phyloP scores from a whole-genome alignment of 208 protist species.

The Leptomonas seymouri region DNA sequence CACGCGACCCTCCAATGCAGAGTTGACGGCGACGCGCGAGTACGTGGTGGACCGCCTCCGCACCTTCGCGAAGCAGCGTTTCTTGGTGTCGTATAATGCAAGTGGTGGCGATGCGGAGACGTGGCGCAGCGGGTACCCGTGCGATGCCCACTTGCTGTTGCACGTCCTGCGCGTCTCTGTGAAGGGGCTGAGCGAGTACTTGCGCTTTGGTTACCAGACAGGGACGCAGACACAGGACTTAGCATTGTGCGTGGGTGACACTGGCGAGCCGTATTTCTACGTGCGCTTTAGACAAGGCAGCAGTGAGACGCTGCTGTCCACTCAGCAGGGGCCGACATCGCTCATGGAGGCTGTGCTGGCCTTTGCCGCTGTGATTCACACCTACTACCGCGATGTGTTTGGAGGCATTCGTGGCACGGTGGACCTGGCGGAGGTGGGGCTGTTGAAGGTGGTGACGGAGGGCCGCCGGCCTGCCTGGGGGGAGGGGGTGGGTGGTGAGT shows the following conservation, averaged over 20 bases:
- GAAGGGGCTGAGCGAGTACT: slow-evolving; percentile 56
- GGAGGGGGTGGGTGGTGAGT: neutral
- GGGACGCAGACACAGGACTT: slow-evolving; percentile 49
- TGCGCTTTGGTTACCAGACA: slow-evolving; percentile 64
- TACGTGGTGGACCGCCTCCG: slow-evolving; percentile 71
- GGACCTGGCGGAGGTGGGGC: slow-evolving; percentile 46
- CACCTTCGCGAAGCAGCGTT: slow-evolving; percentile 47
- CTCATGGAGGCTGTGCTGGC: slow-evolving; percentile 78
- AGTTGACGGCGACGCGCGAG: slow-evolving; percentile 42
- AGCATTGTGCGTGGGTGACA: slow-evolving; percentile 71
- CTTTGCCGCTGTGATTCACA: slow-evolving; percentile 59
- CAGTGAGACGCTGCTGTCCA: slow-evolving; percentile 39
- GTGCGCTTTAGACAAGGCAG: slow-evolving; percentile 54
- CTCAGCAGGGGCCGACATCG: slow-evolving; percentile 57
- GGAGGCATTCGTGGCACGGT: slow-evolving; percentile 60
- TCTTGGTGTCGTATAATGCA: slow-evolving; percentile 50
- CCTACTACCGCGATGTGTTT: slow-evolving; percentile 62
- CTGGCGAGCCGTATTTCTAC: slow-evolving; percentile 85
- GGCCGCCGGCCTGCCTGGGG: slow-evolving; percentile 8
- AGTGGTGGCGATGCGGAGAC: slow-evolving; percentile 46
- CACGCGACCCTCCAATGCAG: slow-evolving; percentile 28
- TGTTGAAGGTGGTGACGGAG: slow-evolving; percentile 30
- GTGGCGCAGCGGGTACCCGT: slow-evolving; percentile 62
- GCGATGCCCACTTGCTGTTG: slow-evolving; percentile 78
- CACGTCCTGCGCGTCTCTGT: slow-evolving; percentile 74